Base-by-base conservation (phyloP, 1,284 basidiomycete genomes). In the Microbotryomycetes sp. region DNA sequence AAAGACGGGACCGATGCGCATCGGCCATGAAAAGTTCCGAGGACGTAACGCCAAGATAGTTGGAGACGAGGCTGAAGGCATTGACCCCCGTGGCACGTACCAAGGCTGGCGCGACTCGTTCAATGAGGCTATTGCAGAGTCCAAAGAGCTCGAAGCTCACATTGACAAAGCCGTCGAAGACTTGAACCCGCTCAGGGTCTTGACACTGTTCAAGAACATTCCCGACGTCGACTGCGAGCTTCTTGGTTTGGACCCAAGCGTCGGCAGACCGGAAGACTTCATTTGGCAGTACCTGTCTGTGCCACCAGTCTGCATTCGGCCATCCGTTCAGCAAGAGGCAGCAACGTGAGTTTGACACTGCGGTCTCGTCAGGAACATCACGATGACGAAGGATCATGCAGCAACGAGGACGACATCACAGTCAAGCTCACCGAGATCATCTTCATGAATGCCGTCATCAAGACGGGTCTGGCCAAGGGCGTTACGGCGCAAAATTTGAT, bases 271-370 rank as follows among this genome's bases (percentile, higher is more conserved):
- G 2, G 96, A 99, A 78, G 89, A 97, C 74, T 97, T 94, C 74
- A 85, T 99, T 60, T 99, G 96, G 96, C 94, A 97, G 76, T 98
- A 98, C 76, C 86, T 99, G 18, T 96, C 93, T 31, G 96, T 98
- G 16, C 96, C 96, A 21, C 96, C 96, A 0, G 92, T 97, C 45
- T 96, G 91, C 74, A 98, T 98, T 61, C 85, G 96, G 49, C 96
- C 96, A 0, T 97, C 92, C 5, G 96, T 99, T 1, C 88, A 89
- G 0, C 96, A 98, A 75, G 96, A 99, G 71, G 91, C 88, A 15
- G 92, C 92, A 41, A 81, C 79, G 77, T 77, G 59, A 57, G 76
- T 71, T 9, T 9, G 69, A 70, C n/a, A n/a, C n/a, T n/a, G n/a
- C n/a, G n/a, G n/a, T n/a, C n/a, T n/a, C n/a, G n/a, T n/a, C n/a